Percentiles rank a stretch among this genome's conserved stretches.
Evolutionary conservation across 2,329 filamentous ascomycete species (phyloP).

Genomic region (Phaeosphaeriaceae sp.): DNA sequence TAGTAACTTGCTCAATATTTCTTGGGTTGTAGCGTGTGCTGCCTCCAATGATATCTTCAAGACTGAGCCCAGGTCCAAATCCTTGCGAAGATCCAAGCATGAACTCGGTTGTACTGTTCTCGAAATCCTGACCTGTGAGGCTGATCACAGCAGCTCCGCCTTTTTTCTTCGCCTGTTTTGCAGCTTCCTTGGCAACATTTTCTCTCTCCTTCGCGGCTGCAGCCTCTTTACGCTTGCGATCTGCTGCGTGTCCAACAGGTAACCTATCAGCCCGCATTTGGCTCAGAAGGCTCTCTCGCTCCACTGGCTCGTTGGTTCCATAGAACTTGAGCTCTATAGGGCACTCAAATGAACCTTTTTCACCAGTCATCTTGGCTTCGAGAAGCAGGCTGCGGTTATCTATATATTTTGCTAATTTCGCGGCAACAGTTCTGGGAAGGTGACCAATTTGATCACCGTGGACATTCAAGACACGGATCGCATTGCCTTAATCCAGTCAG

Average conservation of each 20-base stretch:
- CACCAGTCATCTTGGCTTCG: conserved; percentile 73
- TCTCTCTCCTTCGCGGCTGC: conserved; percentile 62
- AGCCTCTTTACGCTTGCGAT: conserved; percentile 59
- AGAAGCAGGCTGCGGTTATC: conserved; percentile 61
- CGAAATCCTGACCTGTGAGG: conserved; percentile 37
- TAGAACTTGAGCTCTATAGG: conserved; percentile 73
- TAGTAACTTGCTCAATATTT: conserved; percentile 67
- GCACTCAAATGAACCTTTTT: conserved; percentile 72
- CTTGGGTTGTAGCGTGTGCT: conserved; percentile 73
- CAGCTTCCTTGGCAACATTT: conserved; percentile 51
- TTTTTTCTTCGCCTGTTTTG: conserved; percentile 37
- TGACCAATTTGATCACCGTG: conserved; percentile 79
- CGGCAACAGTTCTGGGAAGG: conserved; percentile 69
- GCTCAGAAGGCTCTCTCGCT: conserved; percentile 62
- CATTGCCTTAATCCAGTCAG: conserved; percentile 59
- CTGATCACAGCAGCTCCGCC: conserved; percentile 43
- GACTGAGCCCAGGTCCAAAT: conserved; percentile 51
- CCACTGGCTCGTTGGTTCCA: conserved; percentile 65
- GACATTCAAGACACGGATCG: conserved; percentile 80
- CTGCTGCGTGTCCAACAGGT: conserved; percentile 51
- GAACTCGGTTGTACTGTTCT: conserved; percentile 34
- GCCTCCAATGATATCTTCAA: conserved; percentile 69
- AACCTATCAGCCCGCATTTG: conserved; percentile 70
- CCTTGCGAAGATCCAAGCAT: conserved; percentile 32
- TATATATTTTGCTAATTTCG: conserved; percentile 76